Percentiles rank a stretch among this genome's conserved stretches.
Conservation (phyloP, 1,139 yeast species). For the Yamadazyma triangularis region DNA sequence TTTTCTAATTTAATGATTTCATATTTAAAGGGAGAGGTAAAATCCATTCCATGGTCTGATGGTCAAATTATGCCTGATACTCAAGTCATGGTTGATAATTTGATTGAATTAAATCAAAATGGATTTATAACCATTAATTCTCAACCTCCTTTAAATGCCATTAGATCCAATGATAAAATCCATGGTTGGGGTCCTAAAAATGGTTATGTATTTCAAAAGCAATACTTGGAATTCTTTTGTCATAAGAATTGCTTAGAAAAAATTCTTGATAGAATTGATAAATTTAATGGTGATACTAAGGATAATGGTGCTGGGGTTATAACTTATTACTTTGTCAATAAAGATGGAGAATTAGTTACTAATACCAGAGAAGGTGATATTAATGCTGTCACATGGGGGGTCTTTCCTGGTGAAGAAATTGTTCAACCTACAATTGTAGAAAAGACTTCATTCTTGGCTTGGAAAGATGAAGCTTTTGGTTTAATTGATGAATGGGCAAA, state of each 20-base stretch:
- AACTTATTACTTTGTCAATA: conserved; percentile 78
- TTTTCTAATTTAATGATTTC: conserved; percentile 56
- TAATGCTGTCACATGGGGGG: conserved; percentile 98
- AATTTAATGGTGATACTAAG: conserved; percentile 30
- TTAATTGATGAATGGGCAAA: conserved; percentile 78
- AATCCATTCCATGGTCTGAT: conserved; percentile 93
- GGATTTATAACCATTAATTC: conserved; percentile 85
- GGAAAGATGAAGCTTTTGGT: conserved; percentile 94
- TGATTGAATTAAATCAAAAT: conserved; percentile 57
- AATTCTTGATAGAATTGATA: conserved; percentile 33
- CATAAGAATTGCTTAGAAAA: conserved; percentile 50
- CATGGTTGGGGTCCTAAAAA: conserved; percentile 96
- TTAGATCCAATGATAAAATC: conserved; percentile 61
- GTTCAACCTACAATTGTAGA: conserved; percentile 94
- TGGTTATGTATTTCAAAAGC: conserved; percentile 92
- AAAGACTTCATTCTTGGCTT: conserved; percentile 80
- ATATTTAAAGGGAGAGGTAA: conserved; percentile 66
- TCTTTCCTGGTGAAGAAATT: conserved; percentile 88
- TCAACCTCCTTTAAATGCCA: conserved; percentile 90
- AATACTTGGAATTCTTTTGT: conserved; percentile 79
- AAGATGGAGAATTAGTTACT: conserved; percentile 50
- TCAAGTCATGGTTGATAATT: conserved; percentile 52
- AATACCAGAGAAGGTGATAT: conserved; percentile 77
- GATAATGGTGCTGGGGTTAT: conserved; percentile 42
- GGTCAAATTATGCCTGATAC: conserved; percentile 81